Base-by-base conservation (phyloP, 352 stramenopile genomes). In the Globisporangium cystogenes region DNA sequence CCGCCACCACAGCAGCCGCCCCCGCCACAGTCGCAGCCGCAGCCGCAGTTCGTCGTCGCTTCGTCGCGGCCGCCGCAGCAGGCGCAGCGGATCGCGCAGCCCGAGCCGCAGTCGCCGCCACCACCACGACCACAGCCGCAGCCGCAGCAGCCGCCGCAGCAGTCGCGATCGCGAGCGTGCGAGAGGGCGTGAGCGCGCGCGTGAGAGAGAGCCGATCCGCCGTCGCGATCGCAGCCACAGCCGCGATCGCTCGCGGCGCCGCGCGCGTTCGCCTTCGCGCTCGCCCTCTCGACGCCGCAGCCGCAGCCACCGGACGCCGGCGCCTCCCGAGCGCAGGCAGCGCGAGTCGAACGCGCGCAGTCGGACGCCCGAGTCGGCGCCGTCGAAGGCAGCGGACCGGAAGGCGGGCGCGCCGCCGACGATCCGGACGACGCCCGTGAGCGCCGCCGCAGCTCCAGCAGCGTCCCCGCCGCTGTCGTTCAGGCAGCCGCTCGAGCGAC, bases 101-200 rank as follows among this genome's bases (percentile, higher is more conserved):
- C 48, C 29, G 7, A 26, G 47, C 18, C 24, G 33, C 2, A 45
- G 56, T 37, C 52, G 55, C 42, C 50, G 44, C 20, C 49, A 48
- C 12, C n/a, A n/a, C n/a, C n/a, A n/a, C n/a, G n/a, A n/a, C n/a
- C n/a, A n/a, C n/a, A n/a, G n/a, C n/a, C 52, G 59, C 26, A 51
- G 43, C 43, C 24, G 14, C 43, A 37, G 24, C 24, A 40, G 54
- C 15, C 72, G 59, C 44, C 47, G 57, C 26, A 62, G 51, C 15
- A 73, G 48, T 51, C 65, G 52, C 14, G 53, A 67, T 16, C 58
- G 53, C 0, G 54, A 57, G 16, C 44, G 48, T 20, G 48, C 50
- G 4, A 48, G 55, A 27, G 53, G 63, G 3, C 48, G 54, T 3
- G 52, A 46, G 4, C 42, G 39, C 15, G 21, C 55, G 15, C 62